phyloP scores from a whole-genome alignment of 768 basidiomycete species.

The Tricholoma sp. region DNA sequence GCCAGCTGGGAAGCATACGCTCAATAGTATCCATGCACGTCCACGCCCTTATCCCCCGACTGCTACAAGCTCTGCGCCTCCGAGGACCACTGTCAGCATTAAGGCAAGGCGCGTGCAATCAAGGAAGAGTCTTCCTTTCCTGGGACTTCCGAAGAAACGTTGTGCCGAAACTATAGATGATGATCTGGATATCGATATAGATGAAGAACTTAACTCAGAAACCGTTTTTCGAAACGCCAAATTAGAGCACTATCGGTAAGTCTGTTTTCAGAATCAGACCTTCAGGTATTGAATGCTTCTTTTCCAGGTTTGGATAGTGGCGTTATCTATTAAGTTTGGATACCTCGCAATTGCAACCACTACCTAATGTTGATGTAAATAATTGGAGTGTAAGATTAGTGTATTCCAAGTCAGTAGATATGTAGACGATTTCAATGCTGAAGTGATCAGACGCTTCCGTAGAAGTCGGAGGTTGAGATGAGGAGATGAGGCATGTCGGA shows the following conservation, averaged over 20 bases:
- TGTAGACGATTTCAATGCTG: no score
- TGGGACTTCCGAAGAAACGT: constrained; percentile 2
- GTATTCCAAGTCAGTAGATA: no score
- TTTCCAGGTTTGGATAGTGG: not conserved
- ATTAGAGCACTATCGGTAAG: not conserved
- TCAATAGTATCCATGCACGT: constrained; percentile 13
- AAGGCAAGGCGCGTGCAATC: constrained; percentile 14
- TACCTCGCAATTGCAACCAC: not conserved
- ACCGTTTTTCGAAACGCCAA: not conserved
- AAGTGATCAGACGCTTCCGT: no score
- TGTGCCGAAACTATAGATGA: not conserved
- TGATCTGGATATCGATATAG: not conserved
- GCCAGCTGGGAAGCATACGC: constrained; percentile 31
- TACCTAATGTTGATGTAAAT: no score
- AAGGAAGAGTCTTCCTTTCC: constrained; percentile 20
- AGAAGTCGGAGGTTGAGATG: no score
- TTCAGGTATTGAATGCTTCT: not conserved
- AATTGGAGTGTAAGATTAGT: no score
- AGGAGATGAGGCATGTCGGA: no score
- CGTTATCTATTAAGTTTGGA: not conserved
- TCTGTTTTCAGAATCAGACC: not conserved
- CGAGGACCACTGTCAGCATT: not conserved
- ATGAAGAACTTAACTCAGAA: not conserved
- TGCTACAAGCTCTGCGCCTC: constrained; percentile 11
- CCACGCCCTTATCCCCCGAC: constrained; percentile 15